Percentiles rank a stretch among this genome's conserved stretches.
Evolutionary conservation across 106 monocot genomes (phyloP).

Genomic region (Hemerocallis citrina): DNA sequence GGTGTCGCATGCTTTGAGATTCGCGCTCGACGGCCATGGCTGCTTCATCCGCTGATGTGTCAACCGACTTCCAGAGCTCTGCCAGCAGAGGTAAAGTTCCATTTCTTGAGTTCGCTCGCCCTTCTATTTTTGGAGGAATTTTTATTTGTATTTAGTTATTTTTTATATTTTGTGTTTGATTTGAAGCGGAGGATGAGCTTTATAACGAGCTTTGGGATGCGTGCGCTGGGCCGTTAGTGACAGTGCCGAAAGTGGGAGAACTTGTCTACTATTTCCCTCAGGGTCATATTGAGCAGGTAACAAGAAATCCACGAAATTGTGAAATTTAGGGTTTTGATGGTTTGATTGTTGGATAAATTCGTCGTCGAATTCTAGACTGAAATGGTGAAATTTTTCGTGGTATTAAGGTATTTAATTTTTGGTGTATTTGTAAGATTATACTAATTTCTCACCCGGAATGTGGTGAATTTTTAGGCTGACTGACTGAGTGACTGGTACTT

Average conservation of each 20-base stretch:
- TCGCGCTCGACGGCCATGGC: no score
- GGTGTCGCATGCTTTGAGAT: no score
- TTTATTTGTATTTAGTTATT: neutral
- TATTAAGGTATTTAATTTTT: no score
- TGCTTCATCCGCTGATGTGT: constrained; percentile 6
- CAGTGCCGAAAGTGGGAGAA: constrained; percentile 32
- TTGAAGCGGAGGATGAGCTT: constrained; percentile 22
- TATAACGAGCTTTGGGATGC: constrained; percentile 50
- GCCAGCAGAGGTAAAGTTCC: constrained; percentile 3
- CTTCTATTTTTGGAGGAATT: no score
- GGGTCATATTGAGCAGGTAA: constrained; percentile 57
- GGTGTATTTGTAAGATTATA: no score
- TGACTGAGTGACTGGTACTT: no score
- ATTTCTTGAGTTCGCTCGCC: no score
- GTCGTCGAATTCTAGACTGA: no score
- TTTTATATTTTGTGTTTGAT: constrained; percentile 6
- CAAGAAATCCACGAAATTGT: neutral
- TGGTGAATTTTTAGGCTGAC: no score
- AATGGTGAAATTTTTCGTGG: no score
- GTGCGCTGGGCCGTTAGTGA: constrained; percentile 54
- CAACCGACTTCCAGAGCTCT: neutral
- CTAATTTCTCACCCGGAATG: no score
- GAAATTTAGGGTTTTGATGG: neutral
- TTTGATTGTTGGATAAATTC: neutral
- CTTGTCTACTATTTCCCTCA: constrained; percentile 57